These are phyloP conservation scores for Pseudopithomyces chartarum DNA, from an alignment of 2,329 filamentous ascomycete species.

Conservation along the genomic window DNA sequence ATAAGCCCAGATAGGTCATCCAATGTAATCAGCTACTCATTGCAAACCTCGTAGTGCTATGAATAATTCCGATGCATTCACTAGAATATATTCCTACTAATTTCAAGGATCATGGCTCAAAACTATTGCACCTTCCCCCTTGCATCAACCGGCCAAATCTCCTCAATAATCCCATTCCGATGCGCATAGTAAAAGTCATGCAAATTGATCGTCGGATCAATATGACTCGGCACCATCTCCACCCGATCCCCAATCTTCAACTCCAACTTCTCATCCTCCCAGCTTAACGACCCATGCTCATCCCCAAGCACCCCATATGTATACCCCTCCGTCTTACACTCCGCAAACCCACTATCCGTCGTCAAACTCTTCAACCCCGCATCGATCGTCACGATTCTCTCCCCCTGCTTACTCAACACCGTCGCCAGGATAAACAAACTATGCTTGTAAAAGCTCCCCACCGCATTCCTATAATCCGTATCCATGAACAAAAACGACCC, in stretches of 20 bases:
- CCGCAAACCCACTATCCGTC: conserved; percentile 58
- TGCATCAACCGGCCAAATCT: conserved; percentile 58
- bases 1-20: no score
- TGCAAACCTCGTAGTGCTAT: no score
- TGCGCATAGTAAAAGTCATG: conserved; percentile 59
- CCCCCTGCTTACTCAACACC: conserved; percentile 55
- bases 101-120: neutral
- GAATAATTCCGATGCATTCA: no score
- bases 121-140: conserved; percentile 57
- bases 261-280: conserved; percentile 44
- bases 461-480: conserved; percentile 60
- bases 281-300: conserved; percentile 55
- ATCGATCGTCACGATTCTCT: conserved; percentile 54
- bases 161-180: conserved; percentile 54
- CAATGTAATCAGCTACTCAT: no score
- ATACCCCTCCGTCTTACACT: conserved; percentile 52
- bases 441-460: conserved; percentile 56
- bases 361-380: conserved; percentile 57
- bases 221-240: conserved; percentile 61
- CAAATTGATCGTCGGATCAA: conserved; percentile 60
- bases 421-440: conserved; percentile 57
- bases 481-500: conserved; percentile 64
- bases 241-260: conserved; percentile 54
- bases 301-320: conserved; percentile 54
- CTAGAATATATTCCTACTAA: neutral